Conservation (phyloP, 73 alveolate genomes). For the Urostyla sp. region DNA sequence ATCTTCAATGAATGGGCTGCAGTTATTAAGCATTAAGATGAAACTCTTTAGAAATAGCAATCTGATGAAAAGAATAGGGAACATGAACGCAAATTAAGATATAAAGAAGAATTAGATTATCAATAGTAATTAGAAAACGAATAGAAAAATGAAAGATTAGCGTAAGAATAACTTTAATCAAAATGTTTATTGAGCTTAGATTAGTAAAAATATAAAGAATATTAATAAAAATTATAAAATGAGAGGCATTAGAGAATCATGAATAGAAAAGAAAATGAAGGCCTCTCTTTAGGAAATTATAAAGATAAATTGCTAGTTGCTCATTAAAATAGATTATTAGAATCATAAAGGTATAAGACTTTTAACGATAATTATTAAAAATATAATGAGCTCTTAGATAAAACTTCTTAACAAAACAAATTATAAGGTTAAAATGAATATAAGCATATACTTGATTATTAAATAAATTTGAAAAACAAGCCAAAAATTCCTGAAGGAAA, state of each 20-base stretch:
- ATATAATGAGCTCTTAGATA: background rate
- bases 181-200: background rate
- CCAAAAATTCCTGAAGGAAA: background rate
- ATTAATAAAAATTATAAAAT: background rate
- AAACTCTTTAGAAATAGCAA: background rate
- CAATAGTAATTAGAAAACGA: background rate
- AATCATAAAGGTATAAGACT: slow-evolving; percentile 20
- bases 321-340: background rate
- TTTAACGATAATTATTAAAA: slow-evolving; percentile 16
- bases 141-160: background rate
- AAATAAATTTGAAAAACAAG: background rate
- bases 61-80: background rate
- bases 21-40: slow-evolving; percentile 30
- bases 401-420: slow-evolving; percentile 2
- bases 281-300: slow-evolving; percentile 7
- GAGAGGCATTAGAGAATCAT: background rate
- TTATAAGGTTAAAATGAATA: slow-evolving; percentile 6
- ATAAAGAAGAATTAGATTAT: slow-evolving; percentile 37
- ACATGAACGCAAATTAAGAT: background rate
- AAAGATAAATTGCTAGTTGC: slow-evolving; percentile 14
- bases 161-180: background rate
- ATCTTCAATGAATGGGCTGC: slow-evolving; percentile 47
- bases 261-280: slow-evolving; percentile 12
- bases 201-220: background rate
- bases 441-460: slow-evolving; percentile 13